A percentile compares a stretch with the other conserved stretches of the same genome.
Conservation (phyloP, 2,329 filamentous ascomycete species). For the Curvularia hawaiiensis region DNA sequence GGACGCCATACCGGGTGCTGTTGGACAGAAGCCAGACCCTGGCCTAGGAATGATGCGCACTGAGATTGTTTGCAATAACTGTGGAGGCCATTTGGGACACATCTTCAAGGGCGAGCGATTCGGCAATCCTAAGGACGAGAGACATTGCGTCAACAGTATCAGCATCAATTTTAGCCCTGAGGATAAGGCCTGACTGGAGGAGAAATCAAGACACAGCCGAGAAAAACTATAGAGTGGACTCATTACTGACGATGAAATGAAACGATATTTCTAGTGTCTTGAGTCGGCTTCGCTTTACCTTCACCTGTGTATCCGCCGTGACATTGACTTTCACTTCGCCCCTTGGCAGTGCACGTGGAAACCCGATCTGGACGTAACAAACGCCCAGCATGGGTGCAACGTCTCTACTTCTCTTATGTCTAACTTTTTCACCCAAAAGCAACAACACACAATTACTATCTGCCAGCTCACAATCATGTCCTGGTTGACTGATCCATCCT, state of each 20-base stretch:
- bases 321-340: not conserved
- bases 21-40: slow-evolving; percentile 78
- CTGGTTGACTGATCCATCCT: not conserved
- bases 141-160: slow-evolving; percentile 95
- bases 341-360: not conserved
- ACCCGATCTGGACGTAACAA: not conserved
- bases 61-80: slow-evolving; percentile 94
- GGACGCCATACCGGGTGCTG: slow-evolving; percentile 89
- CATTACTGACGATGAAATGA: slow-evolving; percentile 11
- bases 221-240: slow-evolving; percentile 11
- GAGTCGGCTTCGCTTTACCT: not conserved
- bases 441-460: not conserved
- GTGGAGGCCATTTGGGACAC: slow-evolving; percentile 89
- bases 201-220: not conserved
- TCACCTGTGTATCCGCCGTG: not conserved
- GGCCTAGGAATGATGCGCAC: slow-evolving; percentile 82
- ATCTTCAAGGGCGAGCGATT: slow-evolving; percentile 91
- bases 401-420: not conserved
- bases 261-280: not conserved
- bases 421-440: not conserved
- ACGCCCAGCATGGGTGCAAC: not conserved
- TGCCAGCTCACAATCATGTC: not conserved
- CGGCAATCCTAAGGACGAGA: slow-evolving; percentile 85
- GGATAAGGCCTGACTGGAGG: slow-evolving; percentile 58
- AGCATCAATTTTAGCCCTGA: slow-evolving; percentile 83